Evolutionary conservation across 2,329 filamentous ascomycete species (phyloP).

Genomic region (Rhynchosporium secalis): DNA sequence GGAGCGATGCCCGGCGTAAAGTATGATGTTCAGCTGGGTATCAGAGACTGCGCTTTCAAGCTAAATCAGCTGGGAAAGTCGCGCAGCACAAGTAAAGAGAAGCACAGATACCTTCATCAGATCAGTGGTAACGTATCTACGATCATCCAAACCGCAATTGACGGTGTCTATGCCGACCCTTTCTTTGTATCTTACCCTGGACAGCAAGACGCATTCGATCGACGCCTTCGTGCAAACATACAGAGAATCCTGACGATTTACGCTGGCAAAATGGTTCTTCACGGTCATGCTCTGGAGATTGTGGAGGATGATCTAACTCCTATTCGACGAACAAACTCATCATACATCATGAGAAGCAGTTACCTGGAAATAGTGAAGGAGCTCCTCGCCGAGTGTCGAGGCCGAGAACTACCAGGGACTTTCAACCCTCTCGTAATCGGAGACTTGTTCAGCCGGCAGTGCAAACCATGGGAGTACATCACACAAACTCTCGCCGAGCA

Average conservation of each 20-base stretch:
- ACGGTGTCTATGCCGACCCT: constrained; percentile 21
- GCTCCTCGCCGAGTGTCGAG: constrained; percentile 11
- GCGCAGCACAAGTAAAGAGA: constrained; percentile 7
- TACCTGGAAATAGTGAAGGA: constrained; percentile 10
- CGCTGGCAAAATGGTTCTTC: constrained; percentile 16
- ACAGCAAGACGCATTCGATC: constrained; percentile 10
- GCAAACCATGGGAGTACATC: constrained; percentile 19
- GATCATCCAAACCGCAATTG: constrained; percentile 16
- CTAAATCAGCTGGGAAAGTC: constrained; percentile 13
- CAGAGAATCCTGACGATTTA: constrained; percentile 18
- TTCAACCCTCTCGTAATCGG: constrained; percentile 22
- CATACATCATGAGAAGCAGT: constrained; percentile 12
- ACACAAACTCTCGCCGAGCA: constrained; percentile 14
- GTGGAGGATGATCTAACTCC: constrained; percentile 4
- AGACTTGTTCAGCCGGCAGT: constrained; percentile 19
- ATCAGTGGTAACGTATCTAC: constrained; percentile 15
- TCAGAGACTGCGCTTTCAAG: constrained; percentile 3
- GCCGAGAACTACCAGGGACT: constrained; percentile 18
- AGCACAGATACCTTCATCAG: constrained; percentile 15
- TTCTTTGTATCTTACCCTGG: constrained; percentile 16
- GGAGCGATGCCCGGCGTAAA: constrained; percentile 17
- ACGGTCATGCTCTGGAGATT: constrained; percentile 15
- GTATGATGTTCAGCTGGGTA: constrained; percentile 27
- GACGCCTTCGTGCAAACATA: constrained; percentile 20
- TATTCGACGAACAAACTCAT: not conserved